Evolutionary conservation across 179 eudicot genomes (phyloP).

Genomic region (Drosera spatulata): DNA sequence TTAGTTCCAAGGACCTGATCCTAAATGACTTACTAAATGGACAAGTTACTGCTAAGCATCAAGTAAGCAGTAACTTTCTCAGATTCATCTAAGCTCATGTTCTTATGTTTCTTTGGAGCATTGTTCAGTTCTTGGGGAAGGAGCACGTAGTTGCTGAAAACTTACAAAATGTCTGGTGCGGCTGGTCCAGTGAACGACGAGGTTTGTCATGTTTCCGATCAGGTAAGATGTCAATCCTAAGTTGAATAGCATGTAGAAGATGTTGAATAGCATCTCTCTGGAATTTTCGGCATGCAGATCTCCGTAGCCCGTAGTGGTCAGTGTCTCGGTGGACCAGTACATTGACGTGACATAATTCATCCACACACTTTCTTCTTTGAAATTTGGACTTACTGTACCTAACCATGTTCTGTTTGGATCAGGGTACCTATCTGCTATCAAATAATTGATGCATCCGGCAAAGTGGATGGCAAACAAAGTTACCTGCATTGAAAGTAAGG

Average conservation of each 20-base stretch:
- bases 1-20: too few species aligned
- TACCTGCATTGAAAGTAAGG: slow-evolving; percentile 32
- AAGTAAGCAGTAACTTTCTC: too few species aligned
- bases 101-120: too few species aligned
- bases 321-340: slow-evolving; percentile 82
- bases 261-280: slow-evolving; percentile 70
- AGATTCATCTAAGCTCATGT: too few species aligned
- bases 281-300: slow-evolving; percentile 79
- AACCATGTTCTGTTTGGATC: slow-evolving; percentile 73
- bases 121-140: too few species aligned
- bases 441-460: slow-evolving; percentile 84
- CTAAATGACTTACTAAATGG: too few species aligned
- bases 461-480: slow-evolving; percentile 81
- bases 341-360: slow-evolving; percentile 55
- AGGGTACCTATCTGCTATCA: slow-evolving; percentile 68
- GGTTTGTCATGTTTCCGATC: slow-evolving; percentile 96
- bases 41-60: too few species aligned
- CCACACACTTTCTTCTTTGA: slow-evolving; percentile 53
- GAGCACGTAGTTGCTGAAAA: neutral
- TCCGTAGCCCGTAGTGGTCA: slow-evolving; percentile 87
- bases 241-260: slow-evolving; percentile 79
- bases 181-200: slow-evolving; percentile 89
- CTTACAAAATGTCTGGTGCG: slow-evolving; percentile 83
- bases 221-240: slow-evolving; percentile 80
- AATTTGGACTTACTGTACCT: slow-evolving; percentile 57